Evolutionary conservation across 2,329 filamentous ascomycete genomes (phyloP), one percentile per base, ranked within the genome.

Genomic region (Paecilomyces sp.): DNA sequence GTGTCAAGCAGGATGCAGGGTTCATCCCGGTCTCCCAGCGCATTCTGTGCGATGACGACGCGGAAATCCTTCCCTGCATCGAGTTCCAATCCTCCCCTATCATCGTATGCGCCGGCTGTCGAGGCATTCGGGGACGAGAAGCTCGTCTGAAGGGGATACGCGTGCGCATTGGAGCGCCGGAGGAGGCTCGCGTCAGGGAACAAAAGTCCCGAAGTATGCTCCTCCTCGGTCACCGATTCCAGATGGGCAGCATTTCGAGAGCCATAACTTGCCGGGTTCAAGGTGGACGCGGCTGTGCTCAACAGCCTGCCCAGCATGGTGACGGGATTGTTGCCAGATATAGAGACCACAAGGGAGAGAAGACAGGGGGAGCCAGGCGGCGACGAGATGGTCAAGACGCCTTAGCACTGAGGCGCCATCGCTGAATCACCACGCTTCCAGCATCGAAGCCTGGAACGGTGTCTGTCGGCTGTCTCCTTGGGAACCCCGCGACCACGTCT

Each of bases 191-290:
- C 71, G 66, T 79, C 77, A 34, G 78, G 79, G 62, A 79, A 80
- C 57, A 80, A 68, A 54, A 80, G 71, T 47, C 76, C 75, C 54
- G 77, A 77, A 4, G 78, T 80, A 63, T 80, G 78, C 62, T 79
- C 77, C 64, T 80, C 78, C 62, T 80, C 78, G 1, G 77, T 80
- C 25, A 79, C 75, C 25, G 78, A 80, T 64, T 80, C 78, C 22
- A 79, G 73, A 31, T 74, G 72, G 25, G 71, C 67, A 15, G 71
- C 63, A 60, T 71, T 74, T 59, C 75, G 72, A 52, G 71, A 67
- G 50, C 71, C 70, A 60, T 77, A 76, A 6, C 69, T 63, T n/a
- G 74, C 67, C 18, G 76, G 72, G 64, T 74, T 78, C 57, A 79
- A 66, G 22, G 76, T 77, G 53, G 76, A 76, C 13, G 76, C 76